Evolutionary conservation across 805 yeast species (phyloP).

Genomic region (Pichia kluyveri): DNA sequence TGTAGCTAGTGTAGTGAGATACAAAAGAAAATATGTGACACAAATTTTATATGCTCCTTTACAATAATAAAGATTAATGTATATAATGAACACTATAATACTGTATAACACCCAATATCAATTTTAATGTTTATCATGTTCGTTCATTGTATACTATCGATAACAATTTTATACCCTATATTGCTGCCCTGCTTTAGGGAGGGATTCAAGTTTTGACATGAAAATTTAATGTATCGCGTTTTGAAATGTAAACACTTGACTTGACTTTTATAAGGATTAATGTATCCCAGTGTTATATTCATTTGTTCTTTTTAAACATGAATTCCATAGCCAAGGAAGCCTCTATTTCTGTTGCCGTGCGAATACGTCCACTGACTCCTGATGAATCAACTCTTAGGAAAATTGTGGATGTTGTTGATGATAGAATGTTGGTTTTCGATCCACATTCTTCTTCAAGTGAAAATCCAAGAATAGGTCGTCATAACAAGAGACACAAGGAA

Average conservation of each 20-base stretch:
- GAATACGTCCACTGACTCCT: conserved; percentile 76
- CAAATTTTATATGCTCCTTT: conserved; percentile 88
- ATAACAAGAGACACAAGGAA: conserved; percentile 49
- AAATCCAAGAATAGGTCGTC: conserved; percentile 6
- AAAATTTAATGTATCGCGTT: too few relatives aligned
- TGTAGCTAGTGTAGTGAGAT: conserved; percentile 85
- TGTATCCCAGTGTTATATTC: neutral
- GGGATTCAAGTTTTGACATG: too few relatives aligned
- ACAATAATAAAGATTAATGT: conserved; percentile 26
- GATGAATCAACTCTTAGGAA: conserved; percentile 50
- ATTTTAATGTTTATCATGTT: too few relatives aligned
- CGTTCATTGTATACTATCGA: too few relatives aligned
- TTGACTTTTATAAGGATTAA: too few relatives aligned
- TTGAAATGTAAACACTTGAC: too few relatives aligned
- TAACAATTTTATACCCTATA: too few relatives aligned
- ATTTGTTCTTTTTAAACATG: neutral
- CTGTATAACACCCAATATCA: too few relatives aligned
- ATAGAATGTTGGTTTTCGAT: conserved; percentile 77
- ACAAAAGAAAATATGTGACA: conserved; percentile 81
- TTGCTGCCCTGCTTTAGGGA: too few relatives aligned
- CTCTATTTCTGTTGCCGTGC: conserved; percentile 65
- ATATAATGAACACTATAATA: too few relatives aligned
- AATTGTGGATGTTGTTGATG: conserved; percentile 73
- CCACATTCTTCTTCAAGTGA: conserved; percentile 30
- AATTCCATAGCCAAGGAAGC: conserved; percentile 30